Conservation (phyloP, 805 yeast genomes). For the Candida krabiensis region DNA sequence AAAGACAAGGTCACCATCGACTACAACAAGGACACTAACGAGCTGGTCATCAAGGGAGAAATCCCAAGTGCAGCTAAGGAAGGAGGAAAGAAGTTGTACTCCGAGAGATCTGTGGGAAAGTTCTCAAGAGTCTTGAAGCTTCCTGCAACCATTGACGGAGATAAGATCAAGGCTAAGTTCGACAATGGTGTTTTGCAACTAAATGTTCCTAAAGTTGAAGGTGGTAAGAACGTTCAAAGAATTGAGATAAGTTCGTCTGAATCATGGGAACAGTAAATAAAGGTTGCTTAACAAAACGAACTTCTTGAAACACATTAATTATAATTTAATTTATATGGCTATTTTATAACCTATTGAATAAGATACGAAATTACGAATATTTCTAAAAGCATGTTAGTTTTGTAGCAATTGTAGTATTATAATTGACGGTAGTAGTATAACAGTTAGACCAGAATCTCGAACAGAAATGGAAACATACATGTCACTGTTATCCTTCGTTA, state of each 20-base stretch:
- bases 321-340: too few species aligned
- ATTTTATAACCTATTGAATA: too few species aligned
- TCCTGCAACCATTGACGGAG: conserved; percentile 44
- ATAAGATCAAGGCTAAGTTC: conserved; percentile 45
- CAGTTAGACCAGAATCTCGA: too few species aligned
- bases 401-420: too few species aligned
- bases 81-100: conserved; percentile 15
- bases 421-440: too few species aligned
- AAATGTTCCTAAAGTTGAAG: conserved; percentile 39
- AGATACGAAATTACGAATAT: too few species aligned
- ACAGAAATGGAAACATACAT: too few species aligned
- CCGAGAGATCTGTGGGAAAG: conserved; percentile 25
- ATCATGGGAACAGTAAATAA: conserved; percentile 13
- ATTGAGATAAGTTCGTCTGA: conserved; percentile 21
- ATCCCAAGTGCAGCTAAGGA: conserved; percentile 27
- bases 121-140: conserved; percentile 44
- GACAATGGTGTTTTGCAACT: conserved; percentile 45
- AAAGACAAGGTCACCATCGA: conserved; percentile 45
- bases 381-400: too few species aligned
- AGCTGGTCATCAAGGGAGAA: conserved; percentile 45
- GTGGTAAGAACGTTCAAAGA: conserved; percentile 20
- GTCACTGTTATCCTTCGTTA: too few species aligned
- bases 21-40: conserved; percentile 45
- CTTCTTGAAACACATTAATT: too few species aligned
- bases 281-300: too few species aligned